Conservation (phyloP, 1,139 yeast genomes). For the Ogataea hybrid region DNA sequence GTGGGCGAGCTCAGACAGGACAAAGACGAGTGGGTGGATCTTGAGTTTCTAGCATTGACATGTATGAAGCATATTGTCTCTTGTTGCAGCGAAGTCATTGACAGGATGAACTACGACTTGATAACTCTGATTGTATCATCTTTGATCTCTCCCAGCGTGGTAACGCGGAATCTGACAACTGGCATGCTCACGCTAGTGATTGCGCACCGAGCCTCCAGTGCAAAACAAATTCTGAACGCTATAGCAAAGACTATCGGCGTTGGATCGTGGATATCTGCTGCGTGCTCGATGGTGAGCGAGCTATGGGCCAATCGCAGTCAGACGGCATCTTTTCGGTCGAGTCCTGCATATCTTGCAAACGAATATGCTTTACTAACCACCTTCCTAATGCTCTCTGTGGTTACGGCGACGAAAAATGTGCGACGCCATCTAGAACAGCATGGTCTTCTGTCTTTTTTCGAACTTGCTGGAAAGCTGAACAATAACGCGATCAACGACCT, state of each 20-base stretch:
- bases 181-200: conserved; percentile 52
- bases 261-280: conserved; percentile 3
- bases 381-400: conserved; percentile 42
- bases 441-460: conserved; percentile 40
- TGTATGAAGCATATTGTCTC: conserved; percentile 50
- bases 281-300: background rate
- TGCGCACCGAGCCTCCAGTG: conserved; percentile 19
- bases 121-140: conserved; percentile 12
- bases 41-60: conserved; percentile 46
- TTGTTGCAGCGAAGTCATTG: conserved; percentile 40
- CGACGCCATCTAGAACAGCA: conserved; percentile 44
- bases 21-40: conserved; percentile 37
- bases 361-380: conserved; percentile 47
- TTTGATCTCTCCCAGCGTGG: conserved; percentile 55
- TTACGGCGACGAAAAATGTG: conserved; percentile 39
- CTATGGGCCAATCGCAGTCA: background rate
- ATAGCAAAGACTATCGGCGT: background rate
- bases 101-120: conserved; percentile 33
- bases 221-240: conserved; percentile 1
- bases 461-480: conserved; percentile 37
- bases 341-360: conserved; percentile 14
- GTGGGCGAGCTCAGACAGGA: conserved; percentile 19
- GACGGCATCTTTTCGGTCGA: background rate
- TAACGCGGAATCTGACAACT: conserved; percentile 78
- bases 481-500: conserved; percentile 45